Evolutionary conservation across 139 green algal genomes (phyloP).

Genomic region (Volvox reticuliferus): DNA sequence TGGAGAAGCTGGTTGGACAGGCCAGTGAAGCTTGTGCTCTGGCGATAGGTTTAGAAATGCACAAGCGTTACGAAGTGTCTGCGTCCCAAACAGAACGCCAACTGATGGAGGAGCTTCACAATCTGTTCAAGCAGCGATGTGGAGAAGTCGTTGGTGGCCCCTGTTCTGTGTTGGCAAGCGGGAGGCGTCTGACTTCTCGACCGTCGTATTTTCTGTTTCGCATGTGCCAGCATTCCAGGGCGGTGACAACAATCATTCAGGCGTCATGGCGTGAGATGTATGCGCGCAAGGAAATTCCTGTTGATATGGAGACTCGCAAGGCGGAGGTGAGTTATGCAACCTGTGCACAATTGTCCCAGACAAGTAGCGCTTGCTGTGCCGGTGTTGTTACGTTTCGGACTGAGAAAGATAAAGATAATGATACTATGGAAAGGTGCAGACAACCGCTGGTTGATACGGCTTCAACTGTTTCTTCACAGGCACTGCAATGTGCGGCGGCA

Average conservation of each 20-base stretch:
- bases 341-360: too few relatives aligned
- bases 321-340: too few relatives aligned
- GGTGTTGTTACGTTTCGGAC: too few relatives aligned
- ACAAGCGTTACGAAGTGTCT: not conserved
- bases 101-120: not conserved
- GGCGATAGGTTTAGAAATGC: not conserved
- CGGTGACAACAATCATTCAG: not conserved
- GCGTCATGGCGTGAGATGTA: conserved; percentile 1
- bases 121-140: not conserved
- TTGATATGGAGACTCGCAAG: too few relatives aligned
- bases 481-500: not conserved
- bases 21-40: not conserved
- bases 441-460: too few relatives aligned
- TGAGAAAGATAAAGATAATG: too few relatives aligned
- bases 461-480: not conserved
- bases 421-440: too few relatives aligned
- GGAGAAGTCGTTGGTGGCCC: not conserved
- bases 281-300: not conserved
- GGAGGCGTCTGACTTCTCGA: not conserved
- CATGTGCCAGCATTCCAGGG: not conserved
- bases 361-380: too few relatives aligned
- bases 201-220: conserved; percentile 13
- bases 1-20: too few relatives aligned
- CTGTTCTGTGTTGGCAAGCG: not conserved
- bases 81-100: not conserved